phyloP scores from a whole-genome alignment of 495 filamentous ascomycete species.

The Xylaria longipes region DNA sequence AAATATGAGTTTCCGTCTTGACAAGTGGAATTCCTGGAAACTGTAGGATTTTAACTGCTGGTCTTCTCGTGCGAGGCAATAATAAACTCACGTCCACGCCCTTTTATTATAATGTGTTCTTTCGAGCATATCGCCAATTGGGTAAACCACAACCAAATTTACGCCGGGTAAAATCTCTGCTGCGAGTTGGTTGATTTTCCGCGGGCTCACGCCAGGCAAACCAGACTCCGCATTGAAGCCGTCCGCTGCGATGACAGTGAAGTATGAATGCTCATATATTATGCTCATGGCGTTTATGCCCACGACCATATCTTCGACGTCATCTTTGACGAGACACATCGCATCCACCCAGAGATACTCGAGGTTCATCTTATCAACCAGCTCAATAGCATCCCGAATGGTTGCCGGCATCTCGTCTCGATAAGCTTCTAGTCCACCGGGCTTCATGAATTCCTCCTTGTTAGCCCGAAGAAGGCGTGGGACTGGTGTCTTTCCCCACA shows the following conservation, averaged over 20 bases:
- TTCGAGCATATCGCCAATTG: neutral
- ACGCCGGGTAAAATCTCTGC: neutral
- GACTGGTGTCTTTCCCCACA: neutral
- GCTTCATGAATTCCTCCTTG: neutral
- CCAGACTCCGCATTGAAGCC: neutral
- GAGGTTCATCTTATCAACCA: neutral
- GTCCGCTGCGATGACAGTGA: neutral
- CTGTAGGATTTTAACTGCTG: neutral
- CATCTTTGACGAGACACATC: neutral
- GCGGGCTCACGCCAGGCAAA: neutral
- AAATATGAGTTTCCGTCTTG: neutral
- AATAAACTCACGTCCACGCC: neutral
- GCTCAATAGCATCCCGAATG: neutral
- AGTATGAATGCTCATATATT: conserved; percentile 1
- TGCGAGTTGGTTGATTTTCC: neutral
- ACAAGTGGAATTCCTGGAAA: neutral
- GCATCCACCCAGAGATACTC: neutral
- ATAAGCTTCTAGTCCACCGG: neutral
- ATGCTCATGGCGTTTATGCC: neutral
- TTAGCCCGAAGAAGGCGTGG: neutral
- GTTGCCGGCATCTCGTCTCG: neutral
- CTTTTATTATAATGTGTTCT: neutral
- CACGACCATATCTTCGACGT: neutral
- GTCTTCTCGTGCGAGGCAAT: neutral
- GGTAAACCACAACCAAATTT: neutral